Evolutionary conservation across 768 basidiomycete genomes (phyloP), one percentile per base, ranked within the genome.

Genomic region (Xerocomellus chrysenteron): DNA sequence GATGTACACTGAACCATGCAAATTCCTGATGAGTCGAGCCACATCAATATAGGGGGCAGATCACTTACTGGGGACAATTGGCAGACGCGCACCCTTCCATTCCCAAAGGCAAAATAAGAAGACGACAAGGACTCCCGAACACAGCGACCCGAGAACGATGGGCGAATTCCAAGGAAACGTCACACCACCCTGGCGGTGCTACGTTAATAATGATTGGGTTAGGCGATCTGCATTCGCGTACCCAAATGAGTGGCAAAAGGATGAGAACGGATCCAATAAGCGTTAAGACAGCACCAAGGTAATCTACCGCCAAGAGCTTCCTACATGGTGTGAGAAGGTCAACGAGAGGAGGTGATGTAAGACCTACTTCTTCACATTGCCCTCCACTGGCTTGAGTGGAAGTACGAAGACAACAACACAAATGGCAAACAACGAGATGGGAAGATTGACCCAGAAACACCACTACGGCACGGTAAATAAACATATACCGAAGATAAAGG

Each of bases 361-460:
- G 17, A 55, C 67, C 10, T 52, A 82, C 83, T 73, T 71, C 66
- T 76, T 78, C 19, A 85, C 78, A 54, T 82, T 74, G 1, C 89
- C 90, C 13, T 78, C 74, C 8, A 90, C 87, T 3, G 80, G 76
- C 56, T 86, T 86, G n/a, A 90, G 74, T 0, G 90, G 90, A 0
- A 92, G 75, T 11, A 87, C 70, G 56, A 87, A 81, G 17, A 80
- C 62, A 4, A 90, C 82, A 16, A 85, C 80, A 19, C 76, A 69
- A 24, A 86, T 79, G 0, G 85, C 79, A 39, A 73, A 63, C 13
- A 80, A 68, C 0, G 86, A 82, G 3, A 86, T 64, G 0, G 88
- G 88, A 1, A 90, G 74, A 24, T 81, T 85, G 46, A 90, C 77
- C 83, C 87, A 89, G 68, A 88, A 88, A 65, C 86, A 88, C 87